A percentile compares a stretch with the other conserved stretches of the same genome.
These are phyloP conservation scores for Herpetomonas muscarum DNA, from an alignment of 208 protist genomes.

Conservation along the genomic window DNA sequence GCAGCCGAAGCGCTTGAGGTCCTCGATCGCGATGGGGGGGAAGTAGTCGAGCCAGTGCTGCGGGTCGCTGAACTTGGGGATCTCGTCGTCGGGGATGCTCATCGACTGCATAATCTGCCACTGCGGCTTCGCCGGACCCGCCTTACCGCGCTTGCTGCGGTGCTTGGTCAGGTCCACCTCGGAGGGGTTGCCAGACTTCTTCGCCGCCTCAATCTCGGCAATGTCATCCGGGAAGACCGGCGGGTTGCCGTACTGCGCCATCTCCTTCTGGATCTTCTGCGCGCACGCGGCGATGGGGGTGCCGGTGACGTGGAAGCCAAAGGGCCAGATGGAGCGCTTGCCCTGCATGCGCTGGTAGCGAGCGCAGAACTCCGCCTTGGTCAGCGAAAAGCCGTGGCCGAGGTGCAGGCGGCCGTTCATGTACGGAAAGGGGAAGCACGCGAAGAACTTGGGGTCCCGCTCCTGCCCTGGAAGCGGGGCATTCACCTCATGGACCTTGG, in stretches of 20 bases:
- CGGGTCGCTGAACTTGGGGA: slow-evolving; percentile 98
- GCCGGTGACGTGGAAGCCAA: slow-evolving; percentile 99
- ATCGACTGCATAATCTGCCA: slow-evolving; percentile 98
- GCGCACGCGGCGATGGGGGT: slow-evolving; percentile 99
- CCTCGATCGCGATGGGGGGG: slow-evolving; percentile 93
- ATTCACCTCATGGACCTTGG: slow-evolving; percentile 65
- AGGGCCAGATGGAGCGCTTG: slow-evolving; percentile 98
- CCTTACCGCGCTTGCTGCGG: slow-evolving; percentile 91
- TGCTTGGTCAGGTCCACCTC: slow-evolving; percentile 41
- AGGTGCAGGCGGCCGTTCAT: slow-evolving; percentile 99
- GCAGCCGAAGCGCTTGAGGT: slow-evolving; percentile 94
- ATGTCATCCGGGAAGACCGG: slow-evolving; percentile 74
- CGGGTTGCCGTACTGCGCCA: slow-evolving; percentile 87
- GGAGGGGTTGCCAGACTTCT: slow-evolving; percentile 15
- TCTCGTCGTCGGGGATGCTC: slow-evolving; percentile 95
- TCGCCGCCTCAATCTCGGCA: slow-evolving; percentile 26
- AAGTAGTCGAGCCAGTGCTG: slow-evolving; percentile 99
- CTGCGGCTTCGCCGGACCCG: slow-evolving; percentile 87
- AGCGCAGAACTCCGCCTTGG: slow-evolving; percentile 99
- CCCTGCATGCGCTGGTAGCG: slow-evolving; percentile 98
- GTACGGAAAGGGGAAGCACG: slow-evolving; percentile 99
- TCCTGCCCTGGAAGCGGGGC: slow-evolving; percentile 45
- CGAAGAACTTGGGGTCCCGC: slow-evolving; percentile 93
- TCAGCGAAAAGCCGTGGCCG: slow-evolving; percentile 99
- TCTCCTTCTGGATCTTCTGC: slow-evolving; percentile 95